A percentile compares a stretch with the other conserved stretches of the same genome.
These are phyloP conservation scores for Fusarium neocosmosporiellum DNA, from an alignment of 2,329 filamentous ascomycete species.

Conservation along the genomic window DNA sequence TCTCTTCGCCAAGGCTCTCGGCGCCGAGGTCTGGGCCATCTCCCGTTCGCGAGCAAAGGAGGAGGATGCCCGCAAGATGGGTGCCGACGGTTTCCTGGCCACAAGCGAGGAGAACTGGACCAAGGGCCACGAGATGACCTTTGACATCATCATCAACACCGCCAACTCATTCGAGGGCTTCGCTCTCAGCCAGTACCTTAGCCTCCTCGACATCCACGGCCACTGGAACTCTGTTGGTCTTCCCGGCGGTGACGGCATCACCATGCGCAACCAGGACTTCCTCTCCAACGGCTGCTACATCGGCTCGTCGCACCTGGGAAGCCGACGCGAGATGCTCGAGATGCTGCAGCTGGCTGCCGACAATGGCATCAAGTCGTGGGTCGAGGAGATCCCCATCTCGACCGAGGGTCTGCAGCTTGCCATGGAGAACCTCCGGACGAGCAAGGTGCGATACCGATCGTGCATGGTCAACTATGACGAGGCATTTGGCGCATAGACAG, in stretches of 20 bases:
- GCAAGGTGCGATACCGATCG: conserved; percentile 80
- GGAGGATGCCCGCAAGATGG: conserved; percentile 67
- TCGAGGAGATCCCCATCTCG: conserved; percentile 79
- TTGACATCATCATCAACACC: conserved; percentile 82
- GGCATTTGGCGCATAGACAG: conserved; percentile 65
- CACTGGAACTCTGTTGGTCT: conserved; percentile 84
- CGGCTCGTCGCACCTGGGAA: conserved; percentile 77
- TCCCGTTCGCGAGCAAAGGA: conserved; percentile 70
- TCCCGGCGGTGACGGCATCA: conserved; percentile 79
- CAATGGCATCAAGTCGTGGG: conserved; percentile 76
- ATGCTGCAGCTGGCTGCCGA: conserved; percentile 79
- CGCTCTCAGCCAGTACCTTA: conserved; percentile 77
- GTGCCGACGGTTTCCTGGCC: conserved; percentile 70
- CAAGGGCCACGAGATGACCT: conserved; percentile 68
- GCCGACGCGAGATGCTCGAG: conserved; percentile 74
- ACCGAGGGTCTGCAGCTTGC: conserved; percentile 77
- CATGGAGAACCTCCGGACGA: conserved; percentile 75
- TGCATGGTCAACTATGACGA: conserved; percentile 78
- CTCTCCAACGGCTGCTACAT: conserved; percentile 80
- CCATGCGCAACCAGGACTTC: conserved; percentile 79
- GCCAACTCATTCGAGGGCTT: conserved; percentile 76
- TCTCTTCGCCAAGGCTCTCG: conserved; percentile 75
- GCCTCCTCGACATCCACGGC: conserved; percentile 83
- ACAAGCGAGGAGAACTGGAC: conserved; percentile 69
- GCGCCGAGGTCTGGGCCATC: conserved; percentile 71